Conservation (phyloP, 495 filamentous ascomycete genomes). For the Penicillium parvum region DNA sequence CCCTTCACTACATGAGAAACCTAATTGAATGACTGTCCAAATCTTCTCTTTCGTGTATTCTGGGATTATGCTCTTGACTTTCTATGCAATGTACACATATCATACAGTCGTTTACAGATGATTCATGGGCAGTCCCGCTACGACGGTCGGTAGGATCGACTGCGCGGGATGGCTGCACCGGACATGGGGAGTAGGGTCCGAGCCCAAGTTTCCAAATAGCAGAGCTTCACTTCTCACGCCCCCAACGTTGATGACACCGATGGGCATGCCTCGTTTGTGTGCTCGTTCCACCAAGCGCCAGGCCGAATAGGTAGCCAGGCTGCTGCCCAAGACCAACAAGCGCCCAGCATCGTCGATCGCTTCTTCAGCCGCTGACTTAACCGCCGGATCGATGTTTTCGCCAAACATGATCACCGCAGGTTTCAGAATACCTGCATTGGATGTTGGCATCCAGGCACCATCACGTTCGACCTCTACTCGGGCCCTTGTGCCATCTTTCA, state of each 20-base stretch:
- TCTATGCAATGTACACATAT: too few species aligned
- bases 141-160: conserved; percentile 34
- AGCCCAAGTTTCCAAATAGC: conserved; percentile 52
- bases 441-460: conserved; percentile 68
- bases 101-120: conserved; percentile 1
- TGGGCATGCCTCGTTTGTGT: conserved; percentile 73
- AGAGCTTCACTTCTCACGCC: conserved; percentile 74
- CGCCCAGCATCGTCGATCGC: conserved; percentile 70
- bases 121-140: conserved; percentile 25
- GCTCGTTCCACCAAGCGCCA: conserved; percentile 86
- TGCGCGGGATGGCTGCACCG: conserved; percentile 40
- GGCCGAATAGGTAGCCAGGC: conserved; percentile 89
- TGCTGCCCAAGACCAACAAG: conserved; percentile 79
- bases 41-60: not conserved
- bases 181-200: conserved; percentile 22
- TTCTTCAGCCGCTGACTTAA: conserved; percentile 73
- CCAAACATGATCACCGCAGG: conserved; percentile 95
- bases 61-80: too few species aligned
- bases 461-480: conserved; percentile 70
- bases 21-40: too few species aligned
- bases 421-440: conserved; percentile 78
- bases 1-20: too few species aligned
- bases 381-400: conserved; percentile 64
- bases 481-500: conserved; percentile 51
- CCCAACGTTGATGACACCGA: conserved; percentile 79